Evolutionary conservation across 139 green algal species (phyloP).

Genomic region (Auxenochlorella protothecoides): DNA sequence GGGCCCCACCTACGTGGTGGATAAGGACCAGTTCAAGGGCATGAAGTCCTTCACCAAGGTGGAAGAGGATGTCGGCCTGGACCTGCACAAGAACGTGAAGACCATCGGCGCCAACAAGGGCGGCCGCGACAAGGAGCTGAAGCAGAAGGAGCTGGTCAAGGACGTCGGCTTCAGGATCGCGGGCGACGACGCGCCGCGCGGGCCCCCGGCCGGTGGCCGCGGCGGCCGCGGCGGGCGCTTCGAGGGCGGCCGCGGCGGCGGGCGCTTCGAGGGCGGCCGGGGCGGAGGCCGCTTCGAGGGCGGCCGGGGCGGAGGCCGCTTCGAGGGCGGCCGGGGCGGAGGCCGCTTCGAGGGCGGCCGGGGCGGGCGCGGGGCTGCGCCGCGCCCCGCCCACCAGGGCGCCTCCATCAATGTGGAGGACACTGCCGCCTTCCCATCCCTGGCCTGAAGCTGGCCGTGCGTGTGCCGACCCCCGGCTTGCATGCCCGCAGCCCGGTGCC

Average conservation of each 20-base stretch:
- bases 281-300: background rate
- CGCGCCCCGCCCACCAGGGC: background rate
- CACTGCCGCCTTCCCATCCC: constrained; percentile 25
- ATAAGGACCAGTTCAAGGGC: constrained; percentile 32
- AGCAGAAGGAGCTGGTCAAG: constrained; percentile 38
- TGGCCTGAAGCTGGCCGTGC: background rate
- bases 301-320: too few relatives aligned
- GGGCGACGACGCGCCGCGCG: constrained; percentile 7
- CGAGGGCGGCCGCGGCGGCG: background rate
- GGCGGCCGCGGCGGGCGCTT: constrained; percentile 7
- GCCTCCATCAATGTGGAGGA: constrained; percentile 16
- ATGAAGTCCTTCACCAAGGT: constrained; percentile 31
- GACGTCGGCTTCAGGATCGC: constrained; percentile 24
- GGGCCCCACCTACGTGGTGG: constrained; percentile 25
- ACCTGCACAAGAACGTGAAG: constrained; percentile 35
- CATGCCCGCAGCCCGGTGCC: too few relatives aligned
- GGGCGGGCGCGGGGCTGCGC: background rate
- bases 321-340: background rate
- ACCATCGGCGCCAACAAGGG: constrained; percentile 22
- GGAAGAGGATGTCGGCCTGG: constrained; percentile 28
- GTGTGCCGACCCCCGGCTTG: too few relatives aligned
- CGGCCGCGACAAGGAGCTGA: constrained; percentile 17
- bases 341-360: constrained; percentile 2
- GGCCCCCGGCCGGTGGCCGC: constrained; percentile 1
- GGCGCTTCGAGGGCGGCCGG: background rate